Conservation (phyloP, 306 rosid genomes). For the Castanea crenata region DNA sequence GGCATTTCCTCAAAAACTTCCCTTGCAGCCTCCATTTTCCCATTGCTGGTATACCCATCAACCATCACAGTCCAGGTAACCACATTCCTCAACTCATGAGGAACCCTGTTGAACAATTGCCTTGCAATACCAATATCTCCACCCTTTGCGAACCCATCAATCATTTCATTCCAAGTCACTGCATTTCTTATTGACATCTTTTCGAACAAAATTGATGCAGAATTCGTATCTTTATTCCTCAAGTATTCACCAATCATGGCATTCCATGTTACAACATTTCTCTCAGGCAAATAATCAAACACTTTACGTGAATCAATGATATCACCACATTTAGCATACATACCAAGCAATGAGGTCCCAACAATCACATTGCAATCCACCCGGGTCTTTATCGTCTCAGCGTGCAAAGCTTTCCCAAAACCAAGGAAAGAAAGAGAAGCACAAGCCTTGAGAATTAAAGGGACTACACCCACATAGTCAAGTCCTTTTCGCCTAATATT, state of each 20-base stretch:
- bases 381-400: slow-evolving; percentile 56
- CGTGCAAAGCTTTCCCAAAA: slow-evolving; percentile 45
- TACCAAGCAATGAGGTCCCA: slow-evolving; percentile 50
- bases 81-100: slow-evolving; percentile 46
- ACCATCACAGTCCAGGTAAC: slow-evolving; percentile 78
- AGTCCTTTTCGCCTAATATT: slow-evolving; percentile 34
- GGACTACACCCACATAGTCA: slow-evolving; percentile 30
- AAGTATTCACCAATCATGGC: slow-evolving; percentile 63
- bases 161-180: slow-evolving; percentile 76
- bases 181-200: slow-evolving; percentile 39
- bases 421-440: slow-evolving; percentile 35
- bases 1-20: slow-evolving; percentile 67
- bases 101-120: slow-evolving; percentile 51
- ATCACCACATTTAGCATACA: slow-evolving; percentile 44
- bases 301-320: slow-evolving; percentile 36
- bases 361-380: slow-evolving; percentile 33
- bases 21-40: slow-evolving; percentile 64
- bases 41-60: slow-evolving; percentile 63
- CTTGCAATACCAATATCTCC: slow-evolving; percentile 50
- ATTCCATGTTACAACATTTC: slow-evolving; percentile 62
- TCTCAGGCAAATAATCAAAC: slow-evolving; percentile 54
- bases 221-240: slow-evolving; percentile 40
- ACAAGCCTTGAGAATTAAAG: slow-evolving; percentile 62
- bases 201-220: slow-evolving; percentile 48
- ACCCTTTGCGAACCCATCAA: slow-evolving; percentile 54